Base-by-base conservation (phyloP, 2,329 filamentous ascomycete species). In the Fusarium vanettenii region DNA sequence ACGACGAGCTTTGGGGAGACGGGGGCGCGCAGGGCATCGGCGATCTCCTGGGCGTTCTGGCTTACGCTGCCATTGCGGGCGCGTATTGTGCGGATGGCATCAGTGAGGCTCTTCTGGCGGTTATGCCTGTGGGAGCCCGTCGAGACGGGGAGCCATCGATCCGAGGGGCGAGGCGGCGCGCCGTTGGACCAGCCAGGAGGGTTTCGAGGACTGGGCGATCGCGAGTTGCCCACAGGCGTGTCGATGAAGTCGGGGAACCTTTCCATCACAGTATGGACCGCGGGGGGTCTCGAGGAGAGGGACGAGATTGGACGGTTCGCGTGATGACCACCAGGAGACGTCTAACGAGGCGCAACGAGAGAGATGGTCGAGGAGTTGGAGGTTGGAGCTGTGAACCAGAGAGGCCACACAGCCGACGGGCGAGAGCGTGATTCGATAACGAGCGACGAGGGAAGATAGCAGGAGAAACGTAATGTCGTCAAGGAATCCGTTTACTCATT, bases 21-120 rank as follows among this genome's bases (percentile, higher is more conserved):
- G 6, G 97, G 97, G 43, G 95, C 96, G 80, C 93, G 94, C 70
- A 99, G 89, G 62, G 95, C 95, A 82, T 97, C 94, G 52, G 95
- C 95, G 79, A 99, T 91, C 84, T 98, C 96, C 70, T 97, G 94
- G 64, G 95, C 95, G 84, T 97, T 98, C 81, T 96, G 94, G 85
- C 92, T 95, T 78, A 98, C 92, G 82, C 95, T 98, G 61, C 91
- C 94, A 79, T 92, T 94, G 78, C 95, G 89, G 41, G 90, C 92
- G 75, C 95, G 89, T 78, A 98, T 96, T 4, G 91, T 95, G 77
- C 90, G 91, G 75, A 98, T 90, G n/a, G 96, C 95, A 83, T 98
- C 95, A 79, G 91, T 92, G 77, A 98, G 89, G 84, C 95, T 98
- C 88, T 96, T 97, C 81, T 97, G 94, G 74, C 93, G 88, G 20